Evolutionary conservation across 352 stramenopile genomes (phyloP), one percentile per base, ranked within the genome.

Genomic region (Globisporangium camurandrum): DNA sequence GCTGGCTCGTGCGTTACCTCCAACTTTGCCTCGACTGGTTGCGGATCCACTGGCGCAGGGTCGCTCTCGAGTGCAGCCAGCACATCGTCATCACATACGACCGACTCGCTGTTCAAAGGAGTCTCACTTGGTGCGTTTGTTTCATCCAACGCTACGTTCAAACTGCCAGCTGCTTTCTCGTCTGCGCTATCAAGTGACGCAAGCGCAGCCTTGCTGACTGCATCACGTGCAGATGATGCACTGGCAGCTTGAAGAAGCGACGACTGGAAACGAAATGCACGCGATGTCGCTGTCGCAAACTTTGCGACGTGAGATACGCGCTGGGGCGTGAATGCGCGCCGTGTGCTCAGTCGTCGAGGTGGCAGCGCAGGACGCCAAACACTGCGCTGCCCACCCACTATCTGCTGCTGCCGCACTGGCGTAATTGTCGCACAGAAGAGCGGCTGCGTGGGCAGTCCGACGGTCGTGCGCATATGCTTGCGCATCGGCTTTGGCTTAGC

Each of bases 191-290:
- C 9, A 17, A 2, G 28, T 7, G 22, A 7, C 14, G 17, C 16
- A 47, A n/a, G n/a, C n/a, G n/a, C n/a, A n/a, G n/a, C n/a, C n/a
- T n/a, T n/a, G n/a, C n/a, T n/a, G n/a, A n/a, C n/a, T n/a, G n/a
- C n/a, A n/a, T n/a, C n/a, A n/a, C n/a, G 4, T 6, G n/a, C 7
- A 27, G 30, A 16, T 47, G 24, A 4, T 9, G 44, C 40, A 7
- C 23, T 30, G 12, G 49, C 62, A 24, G 56, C 62, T 5, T 45
- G 54, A 40, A 70, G 61, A 9, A 71, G 59, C 2, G 63, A 66
- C 2, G 63, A 71, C 14, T 57, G 66, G 24, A 71, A 68, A 34
- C 58, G 59, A 50, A 67, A 70, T 14, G 59, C 57, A 24, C 10
- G 54, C 23, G 27, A 30, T n/a, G n/a, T n/a, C n/a, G n/a, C n/a